A percentile compares a stretch with the other conserved stretches of the same genome.
These are phyloP conservation scores for Ogataea pignaliae DNA, from an alignment of 805 yeast genomes.

Conservation along the genomic window DNA sequence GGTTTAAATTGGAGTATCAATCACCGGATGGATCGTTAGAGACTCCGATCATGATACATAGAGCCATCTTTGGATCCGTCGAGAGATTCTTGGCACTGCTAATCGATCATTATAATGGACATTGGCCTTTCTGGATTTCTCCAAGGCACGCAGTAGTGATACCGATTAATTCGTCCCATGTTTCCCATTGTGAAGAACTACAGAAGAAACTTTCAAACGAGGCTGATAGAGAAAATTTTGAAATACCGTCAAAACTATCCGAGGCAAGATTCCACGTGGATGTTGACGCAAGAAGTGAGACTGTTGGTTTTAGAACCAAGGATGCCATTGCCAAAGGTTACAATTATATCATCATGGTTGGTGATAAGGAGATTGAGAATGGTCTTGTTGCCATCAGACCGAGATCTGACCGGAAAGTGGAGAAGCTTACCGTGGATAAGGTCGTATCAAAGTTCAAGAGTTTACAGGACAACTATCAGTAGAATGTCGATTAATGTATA, in stretches of 20 bases:
- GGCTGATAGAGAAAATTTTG: conserved; percentile 24
- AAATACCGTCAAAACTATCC: conserved; percentile 48
- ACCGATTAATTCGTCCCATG: conserved; percentile 68
- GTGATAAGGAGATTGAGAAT: conserved; percentile 71
- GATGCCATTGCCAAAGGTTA: conserved; percentile 74
- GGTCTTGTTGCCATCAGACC: conserved; percentile 62
- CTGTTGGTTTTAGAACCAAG: conserved; percentile 75
- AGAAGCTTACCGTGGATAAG: conserved; percentile 43
- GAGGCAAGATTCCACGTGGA: conserved; percentile 68
- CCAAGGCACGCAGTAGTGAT: conserved; percentile 86
- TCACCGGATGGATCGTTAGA: conserved; percentile 46
- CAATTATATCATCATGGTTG: conserved; percentile 77
- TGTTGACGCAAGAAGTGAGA: conserved; percentile 66
- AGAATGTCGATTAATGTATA: conserved; percentile 8
- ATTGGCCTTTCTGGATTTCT: conserved; percentile 97
- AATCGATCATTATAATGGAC: conserved; percentile 85
- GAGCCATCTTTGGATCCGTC: conserved; percentile 93
- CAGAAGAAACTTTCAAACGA: conserved; percentile 47
- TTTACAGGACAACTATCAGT: conserved; percentile 47
- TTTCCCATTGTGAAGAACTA: conserved; percentile 47
- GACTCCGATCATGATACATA: conserved; percentile 89
- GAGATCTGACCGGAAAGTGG: conserved; percentile 44
- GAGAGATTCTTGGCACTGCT: conserved; percentile 90
- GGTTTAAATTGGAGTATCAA: conserved; percentile 72
- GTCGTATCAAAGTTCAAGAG: conserved; percentile 48